Conservation (phyloP, 306 rosid genomes). For the Fragaria nilgerrensis region DNA sequence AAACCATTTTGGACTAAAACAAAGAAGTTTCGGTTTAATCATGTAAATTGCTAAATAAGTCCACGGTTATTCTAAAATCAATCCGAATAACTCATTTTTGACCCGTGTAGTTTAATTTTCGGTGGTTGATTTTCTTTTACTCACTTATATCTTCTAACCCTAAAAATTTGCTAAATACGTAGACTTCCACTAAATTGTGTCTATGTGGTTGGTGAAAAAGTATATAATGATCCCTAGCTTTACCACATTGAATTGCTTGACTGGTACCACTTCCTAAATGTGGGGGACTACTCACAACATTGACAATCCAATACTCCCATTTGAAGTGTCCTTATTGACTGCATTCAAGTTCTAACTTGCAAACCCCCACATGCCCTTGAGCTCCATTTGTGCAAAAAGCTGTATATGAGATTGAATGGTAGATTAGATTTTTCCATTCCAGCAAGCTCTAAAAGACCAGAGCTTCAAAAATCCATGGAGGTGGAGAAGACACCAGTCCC, state of each 20-base stretch:
- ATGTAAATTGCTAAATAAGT: background rate
- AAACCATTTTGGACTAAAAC: background rate
- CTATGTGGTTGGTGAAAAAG: constrained; percentile 41
- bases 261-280: constrained; percentile 15
- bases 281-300: background rate
- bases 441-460: background rate
- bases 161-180: no score
- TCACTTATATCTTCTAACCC: background rate
- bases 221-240: constrained; percentile 14
- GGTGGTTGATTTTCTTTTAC: background rate
- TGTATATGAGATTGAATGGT: constrained; percentile 21
- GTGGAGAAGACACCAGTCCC: constrained; percentile 21
- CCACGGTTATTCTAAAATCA: background rate
- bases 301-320: background rate
- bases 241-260: constrained; percentile 10
- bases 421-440: background rate
- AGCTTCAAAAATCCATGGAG: constrained; percentile 20
- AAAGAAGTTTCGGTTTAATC: background rate
- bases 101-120: background rate
- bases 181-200: background rate
- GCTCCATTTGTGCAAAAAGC: background rate
- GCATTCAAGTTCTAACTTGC: background rate
- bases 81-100: background rate
- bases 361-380: background rate
- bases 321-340: background rate